A percentile compares a stretch with the other conserved stretches of the same genome.
phyloP scores from a whole-genome alignment of 2,329 filamentous ascomycete genomes.

The Fusarium sp. region DNA sequence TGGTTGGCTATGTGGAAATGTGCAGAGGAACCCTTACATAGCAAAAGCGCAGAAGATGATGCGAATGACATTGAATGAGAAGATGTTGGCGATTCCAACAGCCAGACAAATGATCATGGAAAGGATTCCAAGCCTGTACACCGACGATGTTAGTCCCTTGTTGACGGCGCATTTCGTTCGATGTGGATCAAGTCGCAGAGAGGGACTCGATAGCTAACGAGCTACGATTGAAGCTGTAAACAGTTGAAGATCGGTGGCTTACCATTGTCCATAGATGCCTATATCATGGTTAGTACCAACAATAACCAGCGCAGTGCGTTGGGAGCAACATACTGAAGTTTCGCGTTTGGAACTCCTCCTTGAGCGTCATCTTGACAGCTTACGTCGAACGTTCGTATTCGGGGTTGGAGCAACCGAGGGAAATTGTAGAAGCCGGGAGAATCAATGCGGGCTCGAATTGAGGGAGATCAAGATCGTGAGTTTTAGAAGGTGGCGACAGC shows the following conservation, averaged over 20 bases:
- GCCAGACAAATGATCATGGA: conserved; percentile 79
- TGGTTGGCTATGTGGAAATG: background rate
- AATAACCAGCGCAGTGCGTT: conserved; percentile 1
- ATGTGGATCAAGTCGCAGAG: conserved; percentile 13
- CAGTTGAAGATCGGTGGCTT: conserved; percentile 52
- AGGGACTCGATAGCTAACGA: conserved; percentile 22
- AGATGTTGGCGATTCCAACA: conserved; percentile 75
- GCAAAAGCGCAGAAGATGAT: conserved; percentile 66
- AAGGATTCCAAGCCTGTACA: conserved; percentile 72
- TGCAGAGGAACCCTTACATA: conserved; percentile 58
- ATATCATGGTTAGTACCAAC: conserved; percentile 50
- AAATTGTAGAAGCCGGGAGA: conserved; percentile 16
- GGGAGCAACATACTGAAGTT: conserved; percentile 74
- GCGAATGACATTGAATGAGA: conserved; percentile 62
- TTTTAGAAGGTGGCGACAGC: conserved; percentile 37
- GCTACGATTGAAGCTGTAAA: conserved; percentile 13
- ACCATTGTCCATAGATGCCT: conserved; percentile 85
- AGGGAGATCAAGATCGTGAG: conserved; percentile 23
- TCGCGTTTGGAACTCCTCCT: conserved; percentile 77
- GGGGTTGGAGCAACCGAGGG: conserved; percentile 21
- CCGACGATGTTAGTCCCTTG: conserved; percentile 22
- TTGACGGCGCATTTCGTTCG: conserved; percentile 13
- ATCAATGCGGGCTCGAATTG: conserved; percentile 19
- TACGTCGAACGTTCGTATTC: conserved; percentile 44
- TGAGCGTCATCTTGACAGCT: conserved; percentile 72